phyloP scores from a whole-genome alignment of 2,329 filamentous ascomycete species.

The Ceratocystis harringtonii region DNA sequence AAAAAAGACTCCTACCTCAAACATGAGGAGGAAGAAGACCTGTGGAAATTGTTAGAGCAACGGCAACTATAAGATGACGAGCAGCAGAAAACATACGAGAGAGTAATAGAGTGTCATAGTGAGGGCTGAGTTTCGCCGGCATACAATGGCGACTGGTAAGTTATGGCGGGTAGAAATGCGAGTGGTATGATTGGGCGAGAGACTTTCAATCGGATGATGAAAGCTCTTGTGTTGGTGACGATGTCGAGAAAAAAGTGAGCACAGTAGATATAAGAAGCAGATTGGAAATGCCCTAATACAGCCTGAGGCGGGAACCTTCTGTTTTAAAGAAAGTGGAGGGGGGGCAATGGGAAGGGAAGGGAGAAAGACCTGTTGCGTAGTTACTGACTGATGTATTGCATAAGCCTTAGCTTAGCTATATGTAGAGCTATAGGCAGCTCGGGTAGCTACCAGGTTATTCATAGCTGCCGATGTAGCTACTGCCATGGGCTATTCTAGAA shows the following conservation, averaged over 20 bases:
- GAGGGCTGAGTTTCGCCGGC: not conserved
- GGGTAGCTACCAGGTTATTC: not conserved
- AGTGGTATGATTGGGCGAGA: not conserved
- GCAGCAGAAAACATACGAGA: constrained; percentile 28
- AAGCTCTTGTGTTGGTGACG: not conserved
- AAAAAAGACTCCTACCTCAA: constrained; percentile 72
- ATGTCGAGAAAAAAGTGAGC: not conserved
- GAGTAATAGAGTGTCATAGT: constrained; percentile 46
- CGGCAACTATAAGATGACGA: not conserved
- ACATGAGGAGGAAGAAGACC: constrained; percentile 72
- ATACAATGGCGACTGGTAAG: not conserved
- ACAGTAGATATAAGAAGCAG: not conserved
- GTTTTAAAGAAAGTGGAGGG: constrained; percentile 5
- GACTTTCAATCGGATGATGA: not conserved
- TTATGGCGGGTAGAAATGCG: not conserved
- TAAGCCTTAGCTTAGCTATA: constrained; percentile 3
- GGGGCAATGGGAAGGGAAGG: not conserved
- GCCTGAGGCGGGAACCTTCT: constrained; percentile 7
- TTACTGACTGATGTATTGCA: not conserved
- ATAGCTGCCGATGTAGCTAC: not conserved
- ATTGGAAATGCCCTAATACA: not conserved
- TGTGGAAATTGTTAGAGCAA: constrained; percentile 24
- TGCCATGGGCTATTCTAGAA: not conserved
- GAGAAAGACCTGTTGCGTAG: not conserved
- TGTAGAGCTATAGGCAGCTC: not conserved